These are phyloP conservation scores for Metschnikowia colocasiae DNA, from an alignment of 805 yeast species.

Conservation along the genomic window DNA sequence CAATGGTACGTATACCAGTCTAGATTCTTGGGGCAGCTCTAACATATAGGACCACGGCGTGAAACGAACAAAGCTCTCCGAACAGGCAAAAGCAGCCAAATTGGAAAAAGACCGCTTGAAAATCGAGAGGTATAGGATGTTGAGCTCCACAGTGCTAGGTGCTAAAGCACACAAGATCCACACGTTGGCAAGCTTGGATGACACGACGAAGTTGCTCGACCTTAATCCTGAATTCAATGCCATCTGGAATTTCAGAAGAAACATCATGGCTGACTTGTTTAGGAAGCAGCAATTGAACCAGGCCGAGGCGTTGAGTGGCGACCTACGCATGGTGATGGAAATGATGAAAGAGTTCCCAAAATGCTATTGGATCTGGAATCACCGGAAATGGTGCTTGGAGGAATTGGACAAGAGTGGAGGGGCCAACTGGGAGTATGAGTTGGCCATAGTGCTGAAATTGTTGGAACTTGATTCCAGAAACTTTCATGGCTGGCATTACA, in stretches of 20 bases:
- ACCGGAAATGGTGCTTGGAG: conserved; percentile 74
- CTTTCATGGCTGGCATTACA: conserved; percentile 94
- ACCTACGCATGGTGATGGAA: conserved; percentile 56
- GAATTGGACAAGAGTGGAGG: conserved; percentile 41
- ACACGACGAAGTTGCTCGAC: conserved; percentile 55
- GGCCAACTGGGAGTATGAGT: conserved; percentile 68
- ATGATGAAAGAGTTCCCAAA: conserved; percentile 71
- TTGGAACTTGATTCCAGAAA: conserved; percentile 75
- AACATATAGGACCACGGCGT: conserved; percentile 60
- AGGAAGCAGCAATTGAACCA: conserved; percentile 8
- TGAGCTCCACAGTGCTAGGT: conserved; percentile 44
- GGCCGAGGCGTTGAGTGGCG: conserved; percentile 41
- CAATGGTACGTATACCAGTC: conserved; percentile 9
- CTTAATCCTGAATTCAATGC: conserved; percentile 86
- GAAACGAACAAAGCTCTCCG: conserved; percentile 53
- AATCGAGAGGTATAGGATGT: conserved; percentile 50
- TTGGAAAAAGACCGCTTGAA: conserved; percentile 55
- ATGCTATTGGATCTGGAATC: conserved; percentile 97
- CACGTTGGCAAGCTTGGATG: conserved; percentile 39
- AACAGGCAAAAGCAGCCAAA: conserved; percentile 53
- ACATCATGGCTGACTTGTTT: conserved; percentile 46
- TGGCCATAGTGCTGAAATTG: conserved; percentile 64
- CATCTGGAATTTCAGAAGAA: conserved; percentile 85
- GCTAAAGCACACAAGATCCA: conserved; percentile 18
- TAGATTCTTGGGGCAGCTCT: not conserved